phyloP scores from a whole-genome alignment of 768 basidiomycete species.

The Tephrocybe sp. region DNA sequence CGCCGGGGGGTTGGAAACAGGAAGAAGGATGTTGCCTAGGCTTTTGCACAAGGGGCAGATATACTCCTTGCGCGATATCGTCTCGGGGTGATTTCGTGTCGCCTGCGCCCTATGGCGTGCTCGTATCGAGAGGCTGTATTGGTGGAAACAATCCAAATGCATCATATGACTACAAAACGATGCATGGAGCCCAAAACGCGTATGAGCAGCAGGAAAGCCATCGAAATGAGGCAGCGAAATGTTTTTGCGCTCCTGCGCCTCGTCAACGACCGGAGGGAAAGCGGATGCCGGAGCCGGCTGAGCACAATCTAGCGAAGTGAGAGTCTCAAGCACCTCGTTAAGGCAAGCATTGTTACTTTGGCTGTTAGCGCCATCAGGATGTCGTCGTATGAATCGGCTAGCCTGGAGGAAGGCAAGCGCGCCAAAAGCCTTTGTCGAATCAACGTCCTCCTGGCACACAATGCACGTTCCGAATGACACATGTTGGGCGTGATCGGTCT shows the following conservation, averaged over 20 bases:
- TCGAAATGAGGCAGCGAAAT: conserved; percentile 55
- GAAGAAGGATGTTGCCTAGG: conserved; percentile 90
- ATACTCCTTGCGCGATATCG: conserved; percentile 90
- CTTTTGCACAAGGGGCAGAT: conserved; percentile 98
- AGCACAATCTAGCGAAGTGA: conserved; percentile 63
- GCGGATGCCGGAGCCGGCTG: conserved; percentile 22
- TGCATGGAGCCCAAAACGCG: conserved; percentile 81
- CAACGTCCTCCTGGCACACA: conserved; percentile 95
- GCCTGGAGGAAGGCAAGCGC: conserved; percentile 85
- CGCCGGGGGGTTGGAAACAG: conserved; percentile 56
- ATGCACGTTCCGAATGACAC: conserved; percentile 90
- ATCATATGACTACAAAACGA: conserved; percentile 96
- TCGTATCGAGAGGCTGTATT: conserved; percentile 83
- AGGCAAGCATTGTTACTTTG: conserved; percentile 50
- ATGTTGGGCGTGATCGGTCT: conserved; percentile 43
- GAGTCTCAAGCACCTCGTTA: conserved; percentile 67
- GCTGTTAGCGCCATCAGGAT: conserved; percentile 64
- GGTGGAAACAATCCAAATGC: conserved; percentile 93
- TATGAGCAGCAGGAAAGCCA: conserved; percentile 66
- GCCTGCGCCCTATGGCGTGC: conserved; percentile 86
- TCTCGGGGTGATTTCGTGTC: conserved; percentile 92
- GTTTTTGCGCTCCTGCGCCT: conserved; percentile 44
- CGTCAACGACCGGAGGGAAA: conserved; percentile 53
- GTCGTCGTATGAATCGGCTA: conserved; percentile 76
- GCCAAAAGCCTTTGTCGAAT: conserved; percentile 71